Percentiles rank a stretch among this genome's conserved stretches.
Conservation (phyloP, 2,329 filamentous ascomycete species). For the Aureobasidium mangrovei region DNA sequence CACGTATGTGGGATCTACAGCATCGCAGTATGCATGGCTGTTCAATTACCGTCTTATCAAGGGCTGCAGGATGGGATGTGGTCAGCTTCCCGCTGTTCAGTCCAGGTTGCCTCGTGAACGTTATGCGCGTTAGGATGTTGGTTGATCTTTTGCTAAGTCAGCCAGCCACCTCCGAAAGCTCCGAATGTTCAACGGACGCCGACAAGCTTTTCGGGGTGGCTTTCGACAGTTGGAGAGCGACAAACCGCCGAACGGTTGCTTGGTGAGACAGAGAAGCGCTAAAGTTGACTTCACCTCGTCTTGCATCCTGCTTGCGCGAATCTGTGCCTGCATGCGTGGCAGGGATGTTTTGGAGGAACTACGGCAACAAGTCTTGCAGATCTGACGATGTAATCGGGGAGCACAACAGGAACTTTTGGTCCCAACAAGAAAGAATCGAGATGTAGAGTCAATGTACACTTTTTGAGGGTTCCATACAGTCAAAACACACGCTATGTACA, state of each 20-base stretch:
- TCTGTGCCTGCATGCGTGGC: neutral
- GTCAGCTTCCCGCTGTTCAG: neutral
- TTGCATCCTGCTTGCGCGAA: neutral
- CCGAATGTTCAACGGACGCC: neutral
- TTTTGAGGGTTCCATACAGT: constrained; percentile 8
- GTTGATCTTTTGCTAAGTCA: neutral
- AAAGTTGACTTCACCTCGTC: neutral
- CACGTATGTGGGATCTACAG: constrained; percentile 6
- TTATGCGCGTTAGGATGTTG: neutral
- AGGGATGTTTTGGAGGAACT: constrained; percentile 5
- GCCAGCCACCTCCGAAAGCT: neutral
- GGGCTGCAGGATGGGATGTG: neutral
- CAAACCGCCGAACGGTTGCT: neutral
- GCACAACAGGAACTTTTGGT: neutral
- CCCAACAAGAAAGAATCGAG: neutral
- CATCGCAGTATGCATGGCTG: neutral
- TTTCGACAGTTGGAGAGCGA: neutral
- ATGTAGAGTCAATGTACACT: constrained; percentile 3
- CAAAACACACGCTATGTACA: constrained; percentile 7
- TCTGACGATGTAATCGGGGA: neutral
- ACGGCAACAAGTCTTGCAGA: constrained; percentile 3
- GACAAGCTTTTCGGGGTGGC: neutral
- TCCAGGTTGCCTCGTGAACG: neutral
- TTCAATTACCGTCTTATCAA: neutral
- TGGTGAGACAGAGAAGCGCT: constrained; percentile 1